These are phyloP conservation scores for Zymoseptoria passerinii DNA, from an alignment of 2,329 filamentous ascomycete species.

Conservation along the genomic window DNA sequence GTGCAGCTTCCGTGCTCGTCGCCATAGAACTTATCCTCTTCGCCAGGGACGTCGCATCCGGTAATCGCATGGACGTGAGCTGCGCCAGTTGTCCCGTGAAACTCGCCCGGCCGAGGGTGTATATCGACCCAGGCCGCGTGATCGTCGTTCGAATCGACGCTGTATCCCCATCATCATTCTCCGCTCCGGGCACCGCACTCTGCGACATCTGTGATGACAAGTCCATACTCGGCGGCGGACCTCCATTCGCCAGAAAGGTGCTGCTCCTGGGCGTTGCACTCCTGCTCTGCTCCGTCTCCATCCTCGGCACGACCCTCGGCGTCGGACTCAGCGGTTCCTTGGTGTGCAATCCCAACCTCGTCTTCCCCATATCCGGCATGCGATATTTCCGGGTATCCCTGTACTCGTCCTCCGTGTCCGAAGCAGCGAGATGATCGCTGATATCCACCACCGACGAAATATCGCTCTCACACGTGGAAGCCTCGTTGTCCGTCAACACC, in stretches of 20 bases:
- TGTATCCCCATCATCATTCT: not conserved
- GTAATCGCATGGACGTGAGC: conserved; percentile 80
- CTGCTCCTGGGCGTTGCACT: conserved; percentile 8
- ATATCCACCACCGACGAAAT: conserved; percentile 42
- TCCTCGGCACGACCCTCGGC: conserved; percentile 11
- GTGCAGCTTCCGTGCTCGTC: conserved; percentile 74
- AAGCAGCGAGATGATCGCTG: conserved; percentile 47
- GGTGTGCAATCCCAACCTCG: conserved; percentile 28
- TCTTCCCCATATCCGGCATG: conserved; percentile 63
- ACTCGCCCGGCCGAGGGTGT: conserved; percentile 83
- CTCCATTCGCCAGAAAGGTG: not conserved
- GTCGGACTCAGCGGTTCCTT: conserved; percentile 26
- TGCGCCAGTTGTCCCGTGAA: conserved; percentile 91
- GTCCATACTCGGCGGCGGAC: not conserved
- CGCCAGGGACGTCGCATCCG: conserved; percentile 74
- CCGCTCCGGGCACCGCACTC: not conserved
- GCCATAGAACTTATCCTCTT: conserved; percentile 77
- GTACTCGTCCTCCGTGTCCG: conserved; percentile 41
- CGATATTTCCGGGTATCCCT: conserved; percentile 67
- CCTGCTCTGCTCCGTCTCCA: conserved; percentile 3
- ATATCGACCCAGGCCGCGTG: conserved; percentile 72
- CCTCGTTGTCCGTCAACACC: conserved; percentile 32
- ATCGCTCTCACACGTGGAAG: conserved; percentile 37
- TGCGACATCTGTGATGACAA: not conserved
- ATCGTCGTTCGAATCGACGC: not conserved